phyloP scores from a whole-genome alignment of 176 grass and related monocot species.

The Pharus latifolius region DNA sequence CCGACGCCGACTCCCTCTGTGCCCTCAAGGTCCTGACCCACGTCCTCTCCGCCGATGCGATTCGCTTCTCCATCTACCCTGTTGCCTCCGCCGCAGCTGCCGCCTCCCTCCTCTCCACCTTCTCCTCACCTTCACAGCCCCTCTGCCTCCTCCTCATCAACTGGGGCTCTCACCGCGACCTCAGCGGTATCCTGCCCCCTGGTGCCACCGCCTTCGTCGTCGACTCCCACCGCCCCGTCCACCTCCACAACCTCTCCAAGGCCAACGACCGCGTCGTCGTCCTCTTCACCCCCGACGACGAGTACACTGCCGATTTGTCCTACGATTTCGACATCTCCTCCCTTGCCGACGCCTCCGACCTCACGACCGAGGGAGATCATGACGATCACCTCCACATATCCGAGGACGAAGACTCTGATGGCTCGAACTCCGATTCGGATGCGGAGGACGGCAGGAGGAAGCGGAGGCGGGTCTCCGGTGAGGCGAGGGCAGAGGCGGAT shows the following conservation, averaged over 20 bases:
- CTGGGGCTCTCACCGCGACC: constrained; percentile 74
- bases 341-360: constrained; percentile 66
- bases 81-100: constrained; percentile 40
- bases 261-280: constrained; percentile 60
- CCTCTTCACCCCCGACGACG: constrained; percentile 67
- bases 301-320: constrained; percentile 62
- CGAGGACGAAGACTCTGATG: constrained; percentile 13
- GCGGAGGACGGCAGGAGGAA: constrained; percentile 37
- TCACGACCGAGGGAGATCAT: constrained; percentile 26
- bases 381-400: constrained; percentile 12
- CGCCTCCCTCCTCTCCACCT: constrained; percentile 31
- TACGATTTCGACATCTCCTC: constrained; percentile 72
- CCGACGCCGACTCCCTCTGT: constrained; percentile 80
- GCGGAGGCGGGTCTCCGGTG: constrained; percentile 13
- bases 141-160: constrained; percentile 63
- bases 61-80: constrained; percentile 47
- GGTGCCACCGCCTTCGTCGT: constrained; percentile 45
- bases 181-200: constrained; percentile 37
- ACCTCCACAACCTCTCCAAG: constrained; percentile 68
- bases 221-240: constrained; percentile 68
- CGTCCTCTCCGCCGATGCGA: constrained; percentile 60
- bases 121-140: background rate
- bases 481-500: constrained; percentile 29
- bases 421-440: constrained; percentile 31
- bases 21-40: constrained; percentile 53